Evolutionary conservation across 208 protist genomes (phyloP).

Genomic region (Acanthamoeba healyi): DNA sequence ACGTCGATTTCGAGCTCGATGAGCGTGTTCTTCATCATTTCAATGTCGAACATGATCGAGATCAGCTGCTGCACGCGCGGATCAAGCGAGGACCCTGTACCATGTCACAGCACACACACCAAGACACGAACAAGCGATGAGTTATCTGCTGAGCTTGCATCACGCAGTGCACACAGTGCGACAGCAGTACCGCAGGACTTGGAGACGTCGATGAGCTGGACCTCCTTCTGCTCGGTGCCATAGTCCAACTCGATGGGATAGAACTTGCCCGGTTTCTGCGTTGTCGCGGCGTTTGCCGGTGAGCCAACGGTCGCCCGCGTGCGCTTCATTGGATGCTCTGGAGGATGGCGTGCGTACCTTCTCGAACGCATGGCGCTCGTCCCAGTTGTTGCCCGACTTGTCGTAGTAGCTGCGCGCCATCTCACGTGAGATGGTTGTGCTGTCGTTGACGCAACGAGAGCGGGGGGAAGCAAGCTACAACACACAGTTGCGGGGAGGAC

Average conservation of each 20-base stretch:
- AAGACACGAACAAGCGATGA: neutral
- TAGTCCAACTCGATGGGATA: conserved; percentile 48
- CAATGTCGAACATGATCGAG: conserved; percentile 22
- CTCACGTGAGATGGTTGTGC: too few relatives aligned
- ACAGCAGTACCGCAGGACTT: neutral
- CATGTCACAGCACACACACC: neutral
- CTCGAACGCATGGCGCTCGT: neutral
- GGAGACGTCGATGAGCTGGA: conserved; percentile 8
- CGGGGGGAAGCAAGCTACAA: too few relatives aligned
- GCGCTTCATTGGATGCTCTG: neutral
- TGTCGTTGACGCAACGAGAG: too few relatives aligned
- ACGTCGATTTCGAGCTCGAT: conserved; percentile 39
- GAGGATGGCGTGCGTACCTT: too few relatives aligned
- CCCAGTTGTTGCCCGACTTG: conserved; percentile 49
- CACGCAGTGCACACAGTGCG: too few relatives aligned
- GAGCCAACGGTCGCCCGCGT: too few relatives aligned
- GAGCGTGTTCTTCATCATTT: conserved; percentile 50
- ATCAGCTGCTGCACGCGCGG: conserved; percentile 21
- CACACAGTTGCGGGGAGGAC: too few relatives aligned
- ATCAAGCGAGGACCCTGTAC: neutral
- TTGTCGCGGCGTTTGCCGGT: neutral
- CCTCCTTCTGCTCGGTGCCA: conserved; percentile 33
- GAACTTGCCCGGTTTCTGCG: conserved; percentile 34
- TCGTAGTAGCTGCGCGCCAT: neutral
- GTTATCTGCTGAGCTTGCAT: too few relatives aligned